A percentile compares a stretch with the other conserved stretches of the same genome.
phyloP scores from a whole-genome alignment of 768 basidiomycete species.

The Tephrocybe sp. region DNA sequence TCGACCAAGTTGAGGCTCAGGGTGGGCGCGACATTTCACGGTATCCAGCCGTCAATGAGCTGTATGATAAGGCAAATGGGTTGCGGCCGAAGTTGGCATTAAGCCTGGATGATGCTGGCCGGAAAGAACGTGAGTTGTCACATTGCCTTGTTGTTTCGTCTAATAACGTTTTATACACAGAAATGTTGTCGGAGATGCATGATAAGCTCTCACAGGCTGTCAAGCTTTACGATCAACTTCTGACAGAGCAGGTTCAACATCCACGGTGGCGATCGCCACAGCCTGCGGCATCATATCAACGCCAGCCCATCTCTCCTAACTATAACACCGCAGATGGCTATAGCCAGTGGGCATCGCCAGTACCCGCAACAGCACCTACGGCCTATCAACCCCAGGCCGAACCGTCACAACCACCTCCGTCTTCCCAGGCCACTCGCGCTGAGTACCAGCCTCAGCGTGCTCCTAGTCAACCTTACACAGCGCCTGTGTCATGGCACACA shows the following conservation, averaged over 20 bases:
- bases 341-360: conserved; percentile 33
- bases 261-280: conserved; percentile 60
- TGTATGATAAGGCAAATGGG: conserved; percentile 81
- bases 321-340: conserved; percentile 29
- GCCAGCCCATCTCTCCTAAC: conserved; percentile 22
- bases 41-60: conserved; percentile 81
- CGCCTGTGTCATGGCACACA: conserved; percentile 20
- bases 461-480: conserved; percentile 3
- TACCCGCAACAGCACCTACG: conserved; percentile 11
- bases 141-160: background rate
- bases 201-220: conserved; percentile 92
- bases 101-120: conserved; percentile 79
- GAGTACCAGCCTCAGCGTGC: conserved; percentile 14
- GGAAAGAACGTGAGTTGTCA: conserved; percentile 71
- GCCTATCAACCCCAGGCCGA: conserved; percentile 10
- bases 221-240: conserved; percentile 84
- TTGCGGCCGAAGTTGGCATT: conserved; percentile 81
- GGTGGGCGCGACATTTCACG: conserved; percentile 76
- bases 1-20: conserved; percentile 80
- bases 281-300: conserved; percentile 32
- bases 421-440: conserved; percentile 21
- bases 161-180: conserved; percentile 35
- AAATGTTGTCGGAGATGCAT: conserved; percentile 91
- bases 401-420: conserved; percentile 19
- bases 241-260: conserved; percentile 80